Conservation (phyloP, 176 grass and related monocot species). For the Aegilops umbellulata region DNA sequence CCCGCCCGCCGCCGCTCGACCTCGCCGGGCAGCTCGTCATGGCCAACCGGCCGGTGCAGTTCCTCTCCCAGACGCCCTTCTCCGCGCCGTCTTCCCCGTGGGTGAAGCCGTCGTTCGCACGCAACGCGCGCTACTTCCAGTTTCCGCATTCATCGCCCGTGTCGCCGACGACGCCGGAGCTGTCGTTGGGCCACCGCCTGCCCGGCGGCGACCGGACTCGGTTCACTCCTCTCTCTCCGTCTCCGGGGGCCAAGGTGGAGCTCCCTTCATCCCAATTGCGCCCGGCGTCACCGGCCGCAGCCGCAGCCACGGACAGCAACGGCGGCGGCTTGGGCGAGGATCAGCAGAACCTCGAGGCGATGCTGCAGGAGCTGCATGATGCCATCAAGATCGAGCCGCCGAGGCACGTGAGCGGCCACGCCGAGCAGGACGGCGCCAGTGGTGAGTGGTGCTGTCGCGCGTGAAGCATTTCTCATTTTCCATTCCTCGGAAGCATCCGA, state of each 20-base stretch:
- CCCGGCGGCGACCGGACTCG: neutral
- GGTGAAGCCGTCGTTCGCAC: slow-evolving; percentile 5
- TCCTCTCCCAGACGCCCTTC: slow-evolving; percentile 14
- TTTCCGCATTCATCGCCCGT: slow-evolving; percentile 46
- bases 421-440: slow-evolving; percentile 13
- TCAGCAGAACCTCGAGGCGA: slow-evolving; percentile 37
- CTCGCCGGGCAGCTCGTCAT: slow-evolving; percentile 33
- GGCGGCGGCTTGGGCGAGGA: neutral
- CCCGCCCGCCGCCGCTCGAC: slow-evolving; percentile 48
- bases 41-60: slow-evolving; percentile 5
- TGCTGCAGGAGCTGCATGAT: slow-evolving; percentile 57
- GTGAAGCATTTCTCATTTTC: slow-evolving; percentile 37
- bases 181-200: slow-evolving; percentile 23
- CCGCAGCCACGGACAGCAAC: neutral
- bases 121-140: slow-evolving; percentile 33
- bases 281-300: neutral
- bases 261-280: slow-evolving; percentile 79
- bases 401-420: neutral
- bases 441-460: slow-evolving; percentile 56
- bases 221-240: slow-evolving; percentile 19
- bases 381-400: slow-evolving; percentile 28
- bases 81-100: slow-evolving; percentile 39
- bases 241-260: slow-evolving; percentile 27
- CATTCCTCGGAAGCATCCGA: slow-evolving; percentile 33
- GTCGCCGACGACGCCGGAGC: slow-evolving; percentile 39